These are phyloP conservation scores for Carex sylvatica DNA, from an alignment of 202 grass and related monocot genomes.

Conservation along the genomic window DNA sequence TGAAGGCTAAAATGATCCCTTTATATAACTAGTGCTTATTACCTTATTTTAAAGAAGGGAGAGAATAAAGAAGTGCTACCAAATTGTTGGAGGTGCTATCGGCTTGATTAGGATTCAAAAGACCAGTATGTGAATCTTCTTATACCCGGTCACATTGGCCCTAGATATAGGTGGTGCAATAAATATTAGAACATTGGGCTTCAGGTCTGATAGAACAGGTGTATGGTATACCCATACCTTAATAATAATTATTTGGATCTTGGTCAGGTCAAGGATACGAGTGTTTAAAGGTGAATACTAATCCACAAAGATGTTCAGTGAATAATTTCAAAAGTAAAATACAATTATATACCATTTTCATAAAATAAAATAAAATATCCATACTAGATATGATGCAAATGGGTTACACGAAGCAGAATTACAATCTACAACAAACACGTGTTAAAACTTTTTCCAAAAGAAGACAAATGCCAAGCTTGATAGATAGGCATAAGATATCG, in stretches of 20 bases:
- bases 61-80: background rate
- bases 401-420: background rate
- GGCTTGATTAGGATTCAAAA: background rate
- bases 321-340: background rate
- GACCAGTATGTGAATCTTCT: background rate
- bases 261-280: background rate
- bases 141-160: background rate
- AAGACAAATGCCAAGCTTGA: background rate
- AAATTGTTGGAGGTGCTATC: background rate
- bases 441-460: conserved; percentile 8
- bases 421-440: background rate
- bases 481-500: conserved; percentile 8
- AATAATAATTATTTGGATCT: background rate
- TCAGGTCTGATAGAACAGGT: background rate
- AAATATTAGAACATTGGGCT: background rate
- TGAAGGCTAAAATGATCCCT: background rate
- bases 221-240: background rate
- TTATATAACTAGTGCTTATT: background rate
- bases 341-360: background rate
- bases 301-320: background rate
- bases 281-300: background rate
- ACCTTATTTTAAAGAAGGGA: background rate
- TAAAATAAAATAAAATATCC: background rate
- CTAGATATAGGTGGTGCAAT: background rate
- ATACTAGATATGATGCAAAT: conserved; percentile 2